phyloP scores from a whole-genome alignment of 495 filamentous ascomycete species.

The Saxophila tyrrhenica region DNA sequence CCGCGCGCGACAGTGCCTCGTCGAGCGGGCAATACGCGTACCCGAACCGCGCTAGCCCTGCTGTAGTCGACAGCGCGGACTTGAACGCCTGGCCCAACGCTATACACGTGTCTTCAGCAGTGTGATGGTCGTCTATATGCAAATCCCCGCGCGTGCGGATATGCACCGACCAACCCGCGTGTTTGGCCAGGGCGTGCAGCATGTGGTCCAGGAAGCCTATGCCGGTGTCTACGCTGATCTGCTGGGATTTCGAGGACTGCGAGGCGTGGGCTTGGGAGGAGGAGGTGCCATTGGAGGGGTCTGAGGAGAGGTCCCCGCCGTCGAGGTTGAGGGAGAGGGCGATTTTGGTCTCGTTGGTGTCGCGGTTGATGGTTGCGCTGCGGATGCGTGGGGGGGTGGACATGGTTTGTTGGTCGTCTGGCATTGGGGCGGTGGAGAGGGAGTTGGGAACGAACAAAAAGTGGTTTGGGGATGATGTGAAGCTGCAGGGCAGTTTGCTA shows the following conservation, averaged over 20 bases:
- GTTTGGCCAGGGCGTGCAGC: constrained; percentile 92
- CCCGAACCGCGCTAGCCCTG: constrained; percentile 81
- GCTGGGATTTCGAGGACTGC: constrained; percentile 68
- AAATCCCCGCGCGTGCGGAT: constrained; percentile 77
- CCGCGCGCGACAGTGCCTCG: constrained; percentile 86
- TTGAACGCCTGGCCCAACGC: constrained; percentile 78
- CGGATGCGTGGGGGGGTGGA: constrained; percentile 32
- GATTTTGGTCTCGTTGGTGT: constrained; percentile 97
- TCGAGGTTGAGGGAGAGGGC: constrained; percentile 83
- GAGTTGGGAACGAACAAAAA: too few species aligned
- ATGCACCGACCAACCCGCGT: constrained; percentile 81
- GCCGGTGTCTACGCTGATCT: constrained; percentile 78
- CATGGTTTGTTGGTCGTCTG: constrained; percentile 10
- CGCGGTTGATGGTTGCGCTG: constrained; percentile 63
- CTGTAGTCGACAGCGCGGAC: constrained; percentile 57
- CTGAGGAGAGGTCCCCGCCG: constrained; percentile 56
- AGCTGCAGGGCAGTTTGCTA: too few species aligned
- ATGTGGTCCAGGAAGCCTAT: constrained; percentile 99
- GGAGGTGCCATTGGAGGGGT: neutral
- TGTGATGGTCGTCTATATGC: constrained; percentile 97
- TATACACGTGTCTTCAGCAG: constrained; percentile 89
- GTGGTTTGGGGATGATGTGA: too few species aligned
- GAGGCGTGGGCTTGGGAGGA: constrained; percentile 55
- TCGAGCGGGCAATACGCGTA: constrained; percentile 84
- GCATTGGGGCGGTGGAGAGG: too few species aligned